Base-by-base conservation (phyloP, 2,329 filamentous ascomycete species). In the Stemphylium vesicarium region DNA sequence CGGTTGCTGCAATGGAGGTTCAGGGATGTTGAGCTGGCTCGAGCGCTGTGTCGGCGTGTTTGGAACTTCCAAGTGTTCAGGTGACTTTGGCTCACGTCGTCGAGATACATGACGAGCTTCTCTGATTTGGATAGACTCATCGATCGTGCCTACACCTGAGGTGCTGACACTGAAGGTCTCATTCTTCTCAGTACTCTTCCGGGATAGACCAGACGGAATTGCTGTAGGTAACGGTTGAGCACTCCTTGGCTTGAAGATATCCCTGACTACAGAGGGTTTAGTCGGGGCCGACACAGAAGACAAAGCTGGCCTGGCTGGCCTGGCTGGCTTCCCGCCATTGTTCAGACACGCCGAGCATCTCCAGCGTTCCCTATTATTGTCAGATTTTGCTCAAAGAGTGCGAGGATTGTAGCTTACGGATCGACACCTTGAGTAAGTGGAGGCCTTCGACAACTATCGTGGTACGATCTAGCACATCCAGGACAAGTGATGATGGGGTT, bases 401-500 rank as follows among this genome's bases (percentile, higher is more conserved):
- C 1, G 18, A 24, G 15, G 20, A 6, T 20, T 5, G 18, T 16
- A 6, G 39, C 60, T 50, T 56, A 67, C 63, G 43, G 24, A 31
- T 63, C 42, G 15, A 38, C 24, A 3, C 57, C 60, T 32, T 47
- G 44, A 13, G 26, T 20, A 6, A 61, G 56, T 9, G 53, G 16
- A 35, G 71, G 71, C 31, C 57, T 68, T 45, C 72, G 69, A 49
- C 75, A 78, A 15, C 67, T 65, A 33, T 69, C 64, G 55, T 78
- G 77, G 47, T 74, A 78, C 5, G 57, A 56, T 20, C 68, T 65
- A 4, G 50, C 50, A 56, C 77, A 78, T 4, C 59, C 59, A n/a
- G 64, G 54, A 53, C 77, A 78, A 2, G 45, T 39, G 11, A 74
- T 59, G 3, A 77, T 57, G 5, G 64, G 63, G 40, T 74, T 69